Evolutionary conservation across 805 yeast genomes (phyloP), one percentile per base, ranked within the genome.

Genomic region (Scheffersomyces lignosus): DNA sequence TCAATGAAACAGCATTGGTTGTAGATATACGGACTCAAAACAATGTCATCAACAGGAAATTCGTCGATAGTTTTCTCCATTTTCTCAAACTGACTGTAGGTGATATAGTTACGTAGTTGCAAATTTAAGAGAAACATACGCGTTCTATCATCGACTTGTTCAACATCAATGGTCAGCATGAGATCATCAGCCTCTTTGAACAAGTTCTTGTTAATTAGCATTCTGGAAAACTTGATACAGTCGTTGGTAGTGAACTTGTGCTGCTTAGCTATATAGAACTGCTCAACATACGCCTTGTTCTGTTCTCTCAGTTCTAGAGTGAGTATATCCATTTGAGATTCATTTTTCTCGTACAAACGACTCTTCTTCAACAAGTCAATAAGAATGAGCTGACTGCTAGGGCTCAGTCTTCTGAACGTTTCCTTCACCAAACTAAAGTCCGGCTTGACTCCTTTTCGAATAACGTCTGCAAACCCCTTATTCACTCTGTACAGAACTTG

Each of bases 361-460:
- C 45, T 32, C 15, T 38, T 37, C 20, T 41, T 45, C 31, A 50
- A 36, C 26, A 65, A 41, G 16, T 55, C 58, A 2, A 50, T 49
- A 23, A 67, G 43, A 10, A 51, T 49, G 7, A 45, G 34, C 38
- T 58, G 47, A 22, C 62, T 49, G 14, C 44, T 37, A 14, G 39
- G 23, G 27, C 56, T 55, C 47, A 58, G 55, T 22, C 56, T 46
- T 18, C 51, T 42, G 34, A 63, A 59, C 0, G 72, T 64, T 27
- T 51, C 57, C 30, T 58, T 58, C 4, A 69, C 39, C n/a, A 66
- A 34, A 12, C 37, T 35, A 31, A 48, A 46, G 38, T 68, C 71
- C 0, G 73, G 73, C 18, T 54, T 47, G 5, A 68, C 56, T 0
- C 73, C 73, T 34, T 49, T 52, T n/a, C 58, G 41, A 18, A 65